These are phyloP conservation scores for Russula ochroleuca DNA, from an alignment of 768 basidiomycete species.

Conservation along the genomic window DNA sequence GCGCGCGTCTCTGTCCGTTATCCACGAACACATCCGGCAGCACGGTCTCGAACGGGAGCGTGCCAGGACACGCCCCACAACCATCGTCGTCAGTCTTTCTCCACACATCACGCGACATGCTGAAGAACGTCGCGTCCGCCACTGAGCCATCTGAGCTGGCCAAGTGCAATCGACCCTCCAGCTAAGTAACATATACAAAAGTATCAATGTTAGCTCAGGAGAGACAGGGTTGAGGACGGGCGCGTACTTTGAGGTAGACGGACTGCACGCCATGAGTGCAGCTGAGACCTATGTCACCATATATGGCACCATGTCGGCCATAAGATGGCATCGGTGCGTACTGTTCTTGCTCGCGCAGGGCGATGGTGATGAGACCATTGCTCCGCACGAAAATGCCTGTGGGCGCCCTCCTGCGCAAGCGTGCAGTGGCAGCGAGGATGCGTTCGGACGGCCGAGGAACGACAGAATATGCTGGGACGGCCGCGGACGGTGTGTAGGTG, in stretches of 20 bases:
- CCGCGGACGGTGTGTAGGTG: slow-evolving; percentile 49
- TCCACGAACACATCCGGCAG: slow-evolving; percentile 19
- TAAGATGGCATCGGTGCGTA: slow-evolving; percentile 41
- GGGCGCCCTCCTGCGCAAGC: slow-evolving; percentile 27
- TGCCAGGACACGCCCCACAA: slow-evolving; percentile 33
- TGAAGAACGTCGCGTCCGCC: slow-evolving; percentile 19
- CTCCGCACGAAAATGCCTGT: slow-evolving; percentile 42
- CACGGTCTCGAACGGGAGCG: slow-evolving; percentile 40
- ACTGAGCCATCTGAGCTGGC: slow-evolving; percentile 20
- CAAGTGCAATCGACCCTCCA: slow-evolving; percentile 29
- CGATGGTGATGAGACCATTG: slow-evolving; percentile 39
- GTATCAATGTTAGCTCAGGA: neutral
- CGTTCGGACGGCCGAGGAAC: slow-evolving; percentile 50
- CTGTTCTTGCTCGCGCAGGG: slow-evolving; percentile 47
- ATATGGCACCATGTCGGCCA: slow-evolving; percentile 41
- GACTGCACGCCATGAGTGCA: slow-evolving; percentile 38
- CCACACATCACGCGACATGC: slow-evolving; percentile 23
- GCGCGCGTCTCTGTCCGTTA: slow-evolving; percentile 16
- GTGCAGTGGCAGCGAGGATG: slow-evolving; percentile 47
- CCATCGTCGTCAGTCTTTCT: neutral
- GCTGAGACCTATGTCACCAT: slow-evolving; percentile 44
- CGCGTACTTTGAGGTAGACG: slow-evolving; percentile 44
- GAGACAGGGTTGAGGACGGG: no score
- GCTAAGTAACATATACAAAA: neutral
- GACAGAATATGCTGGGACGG: slow-evolving; percentile 55